phyloP scores from a whole-genome alignment of 768 basidiomycete genomes.

The Serendipita indica region DNA sequence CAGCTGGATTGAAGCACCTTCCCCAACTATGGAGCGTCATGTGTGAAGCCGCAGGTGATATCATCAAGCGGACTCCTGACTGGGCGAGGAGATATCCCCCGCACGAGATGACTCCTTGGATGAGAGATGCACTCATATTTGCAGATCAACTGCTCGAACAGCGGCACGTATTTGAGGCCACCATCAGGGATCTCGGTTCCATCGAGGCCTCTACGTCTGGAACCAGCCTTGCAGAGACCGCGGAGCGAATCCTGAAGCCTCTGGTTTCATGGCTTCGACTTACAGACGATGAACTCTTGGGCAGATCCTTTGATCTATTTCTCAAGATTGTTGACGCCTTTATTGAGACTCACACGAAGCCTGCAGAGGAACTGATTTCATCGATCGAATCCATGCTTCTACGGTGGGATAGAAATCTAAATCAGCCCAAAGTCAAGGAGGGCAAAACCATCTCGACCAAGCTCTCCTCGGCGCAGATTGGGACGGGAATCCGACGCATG shows the following conservation, averaged over 20 bases:
- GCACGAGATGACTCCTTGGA: slow-evolving; percentile 86
- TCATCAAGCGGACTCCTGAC: slow-evolving; percentile 67
- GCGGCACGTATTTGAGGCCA: slow-evolving; percentile 63
- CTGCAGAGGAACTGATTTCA: slow-evolving; percentile 38
- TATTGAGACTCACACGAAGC: slow-evolving; percentile 41
- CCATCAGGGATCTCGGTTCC: slow-evolving; percentile 29
- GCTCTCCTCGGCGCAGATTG: background rate
- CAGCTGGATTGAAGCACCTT: slow-evolving; percentile 37
- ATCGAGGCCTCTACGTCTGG: slow-evolving; percentile 19
- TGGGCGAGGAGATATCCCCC: slow-evolving; percentile 76
- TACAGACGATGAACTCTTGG: slow-evolving; percentile 81
- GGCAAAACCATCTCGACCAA: background rate
- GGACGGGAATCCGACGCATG: background rate
- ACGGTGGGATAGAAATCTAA: slow-evolving; percentile 17
- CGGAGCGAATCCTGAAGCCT: slow-evolving; percentile 67
- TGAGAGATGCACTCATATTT: slow-evolving; percentile 95
- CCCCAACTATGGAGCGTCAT: slow-evolving; percentile 70
- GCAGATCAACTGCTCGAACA: slow-evolving; percentile 74
- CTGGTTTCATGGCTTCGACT: slow-evolving; percentile 79
- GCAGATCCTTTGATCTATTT: slow-evolving; percentile 75
- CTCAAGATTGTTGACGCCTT: slow-evolving; percentile 68
- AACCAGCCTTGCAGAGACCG: slow-evolving; percentile 43
- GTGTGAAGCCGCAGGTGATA: slow-evolving; percentile 61
- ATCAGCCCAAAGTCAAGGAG: background rate
- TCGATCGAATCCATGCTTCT: slow-evolving; percentile 38